phyloP scores from a whole-genome alignment of 352 stramenopile genomes.

The Thalassiosira hispida region DNA sequence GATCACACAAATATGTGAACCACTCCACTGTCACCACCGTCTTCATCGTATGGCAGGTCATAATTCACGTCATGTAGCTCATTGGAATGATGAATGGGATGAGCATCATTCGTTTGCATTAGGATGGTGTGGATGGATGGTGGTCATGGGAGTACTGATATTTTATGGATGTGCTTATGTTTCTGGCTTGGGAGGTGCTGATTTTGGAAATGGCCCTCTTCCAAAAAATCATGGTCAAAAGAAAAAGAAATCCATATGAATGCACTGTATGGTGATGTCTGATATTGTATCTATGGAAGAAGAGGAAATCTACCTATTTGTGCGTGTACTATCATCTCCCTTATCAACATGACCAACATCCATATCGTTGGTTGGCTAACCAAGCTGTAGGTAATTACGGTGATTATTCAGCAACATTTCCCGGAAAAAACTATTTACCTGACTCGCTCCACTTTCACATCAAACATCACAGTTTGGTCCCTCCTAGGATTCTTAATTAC shows the following conservation, averaged over 20 bases:
- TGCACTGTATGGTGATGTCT: neutral
- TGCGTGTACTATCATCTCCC: too few relatives aligned
- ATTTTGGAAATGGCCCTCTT: neutral
- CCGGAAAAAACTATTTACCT: conserved; percentile 56
- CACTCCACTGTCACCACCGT: conserved; percentile 22
- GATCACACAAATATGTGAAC: conserved; percentile 26
- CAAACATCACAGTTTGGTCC: conserved; percentile 79
- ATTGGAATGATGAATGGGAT: conserved; percentile 31
- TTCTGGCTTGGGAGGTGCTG: conserved; percentile 1
- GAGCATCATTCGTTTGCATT: conserved; percentile 29
- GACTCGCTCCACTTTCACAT: conserved; percentile 77
- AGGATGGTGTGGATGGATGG: conserved; percentile 25
- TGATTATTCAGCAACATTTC: too few relatives aligned
- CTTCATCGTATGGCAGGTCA: conserved; percentile 38
- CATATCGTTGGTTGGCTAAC: too few relatives aligned
- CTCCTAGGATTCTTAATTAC: conserved; percentile 78
- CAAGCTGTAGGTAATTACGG: too few relatives aligned
- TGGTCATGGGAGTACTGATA: conserved; percentile 10
- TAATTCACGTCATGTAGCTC: conserved; percentile 17
- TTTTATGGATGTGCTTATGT: conserved; percentile 27
- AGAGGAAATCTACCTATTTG: too few relatives aligned
- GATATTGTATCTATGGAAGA: too few relatives aligned
- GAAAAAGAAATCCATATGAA: conserved; percentile 6
- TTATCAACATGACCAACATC: too few relatives aligned
- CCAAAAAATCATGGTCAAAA: neutral